phyloP scores from a whole-genome alignment of 768 basidiomycete species.

The Vararia minispora region DNA sequence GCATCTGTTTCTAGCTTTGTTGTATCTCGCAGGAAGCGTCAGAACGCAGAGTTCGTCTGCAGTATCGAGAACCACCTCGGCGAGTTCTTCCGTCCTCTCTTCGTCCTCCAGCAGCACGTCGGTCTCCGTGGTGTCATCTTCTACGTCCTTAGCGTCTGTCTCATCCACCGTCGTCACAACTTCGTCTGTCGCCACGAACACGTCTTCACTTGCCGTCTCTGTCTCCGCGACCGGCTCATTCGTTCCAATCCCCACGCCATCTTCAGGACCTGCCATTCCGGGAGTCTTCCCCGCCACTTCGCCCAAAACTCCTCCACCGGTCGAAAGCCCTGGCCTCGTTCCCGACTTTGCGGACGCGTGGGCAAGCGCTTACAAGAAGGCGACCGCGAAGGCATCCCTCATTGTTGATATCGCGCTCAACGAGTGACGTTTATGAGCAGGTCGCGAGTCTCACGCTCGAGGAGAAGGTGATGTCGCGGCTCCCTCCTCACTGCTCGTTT shows the following conservation, averaged over 20 bases:
- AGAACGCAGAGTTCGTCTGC: too few species aligned
- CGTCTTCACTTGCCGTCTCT: constrained; percentile 6
- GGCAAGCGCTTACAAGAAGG: constrained; percentile 47
- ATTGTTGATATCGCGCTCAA: too few species aligned
- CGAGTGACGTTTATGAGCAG: too few species aligned
- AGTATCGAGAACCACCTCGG: too few species aligned
- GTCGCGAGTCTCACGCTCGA: constrained; percentile 10
- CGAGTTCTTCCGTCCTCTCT: too few species aligned
- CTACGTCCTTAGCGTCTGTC: neutral
- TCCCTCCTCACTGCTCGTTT: constrained; percentile 13
- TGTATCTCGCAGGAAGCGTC: too few species aligned
- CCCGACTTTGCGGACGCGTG: constrained; percentile 44
- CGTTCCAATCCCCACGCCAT: constrained; percentile 9
- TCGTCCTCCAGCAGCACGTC: too few species aligned
- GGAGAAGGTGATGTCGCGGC: constrained; percentile 14
- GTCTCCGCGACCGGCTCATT: constrained; percentile 6
- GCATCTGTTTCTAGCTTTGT: too few species aligned
- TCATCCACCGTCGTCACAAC: constrained; percentile 1
- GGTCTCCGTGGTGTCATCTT: too few species aligned
- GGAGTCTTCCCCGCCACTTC: constrained; percentile 43
- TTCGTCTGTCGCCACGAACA: neutral
- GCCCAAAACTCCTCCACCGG: constrained; percentile 46
- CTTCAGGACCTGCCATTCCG: constrained; percentile 41
- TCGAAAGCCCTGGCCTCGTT: constrained; percentile 26
- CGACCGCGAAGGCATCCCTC: constrained; percentile 31